Evolutionary conservation across 2,329 filamentous ascomycete genomes (phyloP).

Genomic region (Stylonectria norvegica): DNA sequence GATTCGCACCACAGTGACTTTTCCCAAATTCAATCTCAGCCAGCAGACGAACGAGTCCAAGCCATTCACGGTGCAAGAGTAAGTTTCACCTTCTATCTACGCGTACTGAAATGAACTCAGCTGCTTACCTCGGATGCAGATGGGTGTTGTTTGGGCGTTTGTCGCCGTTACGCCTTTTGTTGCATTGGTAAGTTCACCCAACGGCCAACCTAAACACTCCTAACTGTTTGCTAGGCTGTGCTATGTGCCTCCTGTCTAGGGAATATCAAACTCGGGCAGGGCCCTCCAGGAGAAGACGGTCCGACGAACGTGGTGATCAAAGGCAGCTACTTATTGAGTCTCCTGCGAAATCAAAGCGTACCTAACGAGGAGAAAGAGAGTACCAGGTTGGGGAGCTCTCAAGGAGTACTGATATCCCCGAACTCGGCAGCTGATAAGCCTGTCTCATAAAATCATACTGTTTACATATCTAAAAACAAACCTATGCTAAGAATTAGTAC

Average conservation of each 20-base stretch:
- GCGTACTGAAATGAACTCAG: too few relatives aligned
- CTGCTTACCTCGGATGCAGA: slow-evolving; percentile 22
- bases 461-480: too few relatives aligned
- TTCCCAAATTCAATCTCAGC: slow-evolving; percentile 16
- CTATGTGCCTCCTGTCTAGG: slow-evolving; percentile 28
- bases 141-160: slow-evolving; percentile 64
- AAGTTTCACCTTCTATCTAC: slow-evolving; percentile 1
- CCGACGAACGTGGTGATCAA: slow-evolving; percentile 27
- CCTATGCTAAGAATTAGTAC: too few relatives aligned
- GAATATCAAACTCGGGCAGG: slow-evolving; percentile 30
- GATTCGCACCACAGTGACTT: slow-evolving; percentile 23
- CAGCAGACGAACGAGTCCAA: slow-evolving; percentile 10
- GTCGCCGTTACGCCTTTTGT: slow-evolving; percentile 60
- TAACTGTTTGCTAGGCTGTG: slow-evolving; percentile 22
- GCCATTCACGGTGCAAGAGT: slow-evolving; percentile 28
- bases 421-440: slow-evolving; percentile 3
- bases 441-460: slow-evolving; percentile 4
- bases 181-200: slow-evolving; percentile 32
- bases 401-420: slow-evolving; percentile 7
- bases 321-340: slow-evolving; percentile 30
- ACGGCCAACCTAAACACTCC: too few relatives aligned
- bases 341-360: slow-evolving; percentile 18
- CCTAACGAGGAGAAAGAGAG: slow-evolving; percentile 13
- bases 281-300: slow-evolving; percentile 23
- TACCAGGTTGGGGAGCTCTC: slow-evolving; percentile 14